phyloP scores from a whole-genome alignment of 176 grass and related monocot genomes.

The Oryza glaberrima region DNA sequence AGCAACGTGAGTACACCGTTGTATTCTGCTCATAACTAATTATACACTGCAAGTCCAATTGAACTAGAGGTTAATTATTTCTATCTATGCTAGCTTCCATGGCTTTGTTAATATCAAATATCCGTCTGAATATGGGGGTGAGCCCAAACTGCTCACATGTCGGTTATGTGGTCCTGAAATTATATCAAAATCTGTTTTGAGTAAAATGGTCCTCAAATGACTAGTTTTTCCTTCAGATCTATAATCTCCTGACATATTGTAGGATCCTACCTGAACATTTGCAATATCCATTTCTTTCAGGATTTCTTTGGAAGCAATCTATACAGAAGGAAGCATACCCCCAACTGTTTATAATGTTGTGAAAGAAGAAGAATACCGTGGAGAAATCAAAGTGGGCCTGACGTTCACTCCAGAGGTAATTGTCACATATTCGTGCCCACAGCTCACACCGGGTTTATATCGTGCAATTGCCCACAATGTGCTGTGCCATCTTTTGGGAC shows the following conservation, averaged over 20 bases:
- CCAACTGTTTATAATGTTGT: constrained; percentile 69
- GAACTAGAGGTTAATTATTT: background rate
- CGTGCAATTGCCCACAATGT: background rate
- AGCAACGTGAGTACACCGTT: constrained; percentile 62
- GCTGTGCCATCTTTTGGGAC: background rate
- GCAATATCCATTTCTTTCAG: constrained; percentile 35
- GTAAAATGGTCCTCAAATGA: background rate
- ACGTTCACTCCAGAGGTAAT: constrained; percentile 67
- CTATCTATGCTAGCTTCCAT: background rate
- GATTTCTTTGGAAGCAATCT: constrained; percentile 63
- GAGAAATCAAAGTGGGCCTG: constrained; percentile 83
- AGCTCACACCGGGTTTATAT: background rate
- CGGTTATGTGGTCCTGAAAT: background rate
- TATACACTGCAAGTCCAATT: background rate
- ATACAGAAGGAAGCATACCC: constrained; percentile 58
- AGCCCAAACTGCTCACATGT: background rate
- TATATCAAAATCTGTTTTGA: background rate
- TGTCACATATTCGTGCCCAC: constrained; percentile 9
- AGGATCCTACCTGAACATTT: background rate
- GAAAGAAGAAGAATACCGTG: constrained; percentile 79
- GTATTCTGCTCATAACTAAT: background rate
- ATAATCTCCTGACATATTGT: background rate
- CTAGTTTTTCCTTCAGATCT: background rate
- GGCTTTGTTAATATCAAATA: background rate
- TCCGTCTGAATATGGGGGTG: background rate